These are phyloP conservation scores for Cladosporium sphaerospermum DNA, from an alignment of 2,329 filamentous ascomycete genomes.

Conservation along the genomic window DNA sequence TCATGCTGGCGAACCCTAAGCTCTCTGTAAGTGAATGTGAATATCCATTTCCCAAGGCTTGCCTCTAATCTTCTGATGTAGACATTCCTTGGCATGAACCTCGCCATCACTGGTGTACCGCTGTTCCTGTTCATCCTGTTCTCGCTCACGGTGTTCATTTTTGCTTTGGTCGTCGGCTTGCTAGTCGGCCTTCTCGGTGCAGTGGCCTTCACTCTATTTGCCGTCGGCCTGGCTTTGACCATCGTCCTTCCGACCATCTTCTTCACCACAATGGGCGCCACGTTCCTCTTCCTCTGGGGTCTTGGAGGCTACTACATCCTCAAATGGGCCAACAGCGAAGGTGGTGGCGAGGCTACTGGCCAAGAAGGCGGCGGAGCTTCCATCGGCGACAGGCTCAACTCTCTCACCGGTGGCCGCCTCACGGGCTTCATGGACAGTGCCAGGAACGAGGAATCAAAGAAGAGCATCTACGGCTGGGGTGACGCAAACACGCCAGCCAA, in stretches of 20 bases:
- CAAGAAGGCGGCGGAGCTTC: constrained; percentile 23
- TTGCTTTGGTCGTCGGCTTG: constrained; percentile 57
- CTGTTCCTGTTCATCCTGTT: constrained; percentile 64
- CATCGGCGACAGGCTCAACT: constrained; percentile 38
- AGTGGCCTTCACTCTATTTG: constrained; percentile 59
- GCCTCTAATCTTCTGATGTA: constrained; percentile 29
- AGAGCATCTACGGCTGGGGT: constrained; percentile 13
- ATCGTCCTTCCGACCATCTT: constrained; percentile 64
- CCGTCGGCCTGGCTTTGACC: constrained; percentile 59
- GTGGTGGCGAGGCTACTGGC: neutral
- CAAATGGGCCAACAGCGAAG: constrained; percentile 31
- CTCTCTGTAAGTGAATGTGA: constrained; percentile 53
- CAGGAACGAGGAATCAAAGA: constrained; percentile 13
- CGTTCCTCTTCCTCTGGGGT: constrained; percentile 63
- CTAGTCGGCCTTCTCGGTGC: constrained; percentile 46
- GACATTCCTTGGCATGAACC: constrained; percentile 63
- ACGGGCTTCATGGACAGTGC: constrained; percentile 28
- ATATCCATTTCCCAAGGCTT: neutral
- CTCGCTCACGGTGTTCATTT: constrained; percentile 54
- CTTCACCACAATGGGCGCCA: constrained; percentile 56
- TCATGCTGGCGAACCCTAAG: constrained; percentile 60
- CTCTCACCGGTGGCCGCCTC: constrained; percentile 34
- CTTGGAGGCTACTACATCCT: constrained; percentile 52
- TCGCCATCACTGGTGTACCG: constrained; percentile 60
- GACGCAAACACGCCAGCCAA: constrained; percentile 14